Percentiles rank a stretch among this genome's conserved stretches.
These are phyloP conservation scores for Fusarium luffae DNA, from an alignment of 2,329 filamentous ascomycete species.

Conservation along the genomic window DNA sequence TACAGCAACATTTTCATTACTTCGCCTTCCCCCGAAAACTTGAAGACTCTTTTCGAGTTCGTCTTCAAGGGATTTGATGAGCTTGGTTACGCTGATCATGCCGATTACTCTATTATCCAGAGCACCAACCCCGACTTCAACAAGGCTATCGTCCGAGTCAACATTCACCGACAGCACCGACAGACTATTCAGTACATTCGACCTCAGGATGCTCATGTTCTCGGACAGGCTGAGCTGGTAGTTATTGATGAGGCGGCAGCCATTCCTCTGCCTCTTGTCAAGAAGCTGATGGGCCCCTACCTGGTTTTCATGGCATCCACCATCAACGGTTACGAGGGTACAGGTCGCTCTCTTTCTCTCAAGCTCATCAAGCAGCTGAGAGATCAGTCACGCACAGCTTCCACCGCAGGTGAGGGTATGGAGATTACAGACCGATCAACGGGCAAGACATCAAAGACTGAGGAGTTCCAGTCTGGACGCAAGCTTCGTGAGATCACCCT, in stretches of 20 bases:
- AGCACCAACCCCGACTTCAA: conserved; percentile 99
- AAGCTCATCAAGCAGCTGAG: conserved; percentile 97
- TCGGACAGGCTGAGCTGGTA: conserved; percentile 93
- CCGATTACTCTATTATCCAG: conserved; percentile 97
- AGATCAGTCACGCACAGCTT: conserved; percentile 82
- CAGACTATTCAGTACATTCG: conserved; percentile 99
- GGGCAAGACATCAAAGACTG: conserved; percentile 75
- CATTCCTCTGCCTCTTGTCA: conserved; percentile 90
- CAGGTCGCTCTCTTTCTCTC: conserved; percentile 90
- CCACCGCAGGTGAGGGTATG: conserved; percentile 66
- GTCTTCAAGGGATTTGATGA: conserved; percentile 98
- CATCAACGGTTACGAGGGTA: conserved; percentile 98
- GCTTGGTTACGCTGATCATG: conserved; percentile 91
- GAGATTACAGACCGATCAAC: conserved; percentile 82
- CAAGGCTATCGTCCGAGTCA: conserved; percentile 97
- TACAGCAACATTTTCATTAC: conserved; percentile 99
- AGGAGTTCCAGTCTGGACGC: conserved; percentile 73
- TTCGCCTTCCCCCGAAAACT: conserved; percentile 94
- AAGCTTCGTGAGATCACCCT: conserved; percentile 92
- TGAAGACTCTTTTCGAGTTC: conserved; percentile 98
- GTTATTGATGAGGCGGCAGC: conserved; percentile 98
- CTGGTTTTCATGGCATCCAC: conserved; percentile 99
- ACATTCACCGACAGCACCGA: conserved; percentile 92
- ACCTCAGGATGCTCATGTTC: conserved; percentile 92
- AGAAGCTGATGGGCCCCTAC: conserved; percentile 95